Evolutionary conservation across 768 basidiomycete genomes (phyloP).

Genomic region (Russula abietina): DNA sequence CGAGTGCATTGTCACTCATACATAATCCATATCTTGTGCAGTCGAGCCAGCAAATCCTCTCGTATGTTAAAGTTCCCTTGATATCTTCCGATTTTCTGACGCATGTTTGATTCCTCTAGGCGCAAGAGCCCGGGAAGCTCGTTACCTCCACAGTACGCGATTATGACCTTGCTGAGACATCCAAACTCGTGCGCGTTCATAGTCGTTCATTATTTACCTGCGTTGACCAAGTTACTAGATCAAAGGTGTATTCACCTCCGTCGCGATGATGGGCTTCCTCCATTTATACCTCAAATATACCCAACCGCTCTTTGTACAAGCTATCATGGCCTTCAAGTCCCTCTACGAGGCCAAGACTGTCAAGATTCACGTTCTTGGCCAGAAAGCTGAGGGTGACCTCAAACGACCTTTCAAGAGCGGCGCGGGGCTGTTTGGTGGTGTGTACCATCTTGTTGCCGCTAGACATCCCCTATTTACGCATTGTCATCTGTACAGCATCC

Average conservation of each 20-base stretch:
- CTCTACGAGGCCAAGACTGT: conserved; percentile 83
- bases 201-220: conserved; percentile 31
- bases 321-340: conserved; percentile 90
- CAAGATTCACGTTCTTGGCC: conserved; percentile 74
- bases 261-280: conserved; percentile 88
- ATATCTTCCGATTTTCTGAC: neutral
- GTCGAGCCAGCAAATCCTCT: conserved; percentile 74
- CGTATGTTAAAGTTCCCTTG: conserved; percentile 40
- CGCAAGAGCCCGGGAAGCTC: conserved; percentile 62
- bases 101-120: conserved; percentile 33
- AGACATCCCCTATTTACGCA: conserved; percentile 7
- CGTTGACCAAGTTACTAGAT: conserved; percentile 37
- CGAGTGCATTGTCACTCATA: neutral
- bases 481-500: conserved; percentile 33
- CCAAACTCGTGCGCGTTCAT: conserved; percentile 59
- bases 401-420: conserved; percentile 82
- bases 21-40: conserved; percentile 30
- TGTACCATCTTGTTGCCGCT: conserved; percentile 25
- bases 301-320: conserved; percentile 93
- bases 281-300: conserved; percentile 94
- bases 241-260: conserved; percentile 60
- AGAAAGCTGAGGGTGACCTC: conserved; percentile 77
- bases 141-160: conserved; percentile 90
- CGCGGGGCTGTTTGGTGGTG: conserved; percentile 67
- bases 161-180: conserved; percentile 86